Evolutionary conservation across 768 basidiomycete genomes (phyloP), one percentile per base, ranked within the genome.

Genomic region (Daedaleopsis nitida): DNA sequence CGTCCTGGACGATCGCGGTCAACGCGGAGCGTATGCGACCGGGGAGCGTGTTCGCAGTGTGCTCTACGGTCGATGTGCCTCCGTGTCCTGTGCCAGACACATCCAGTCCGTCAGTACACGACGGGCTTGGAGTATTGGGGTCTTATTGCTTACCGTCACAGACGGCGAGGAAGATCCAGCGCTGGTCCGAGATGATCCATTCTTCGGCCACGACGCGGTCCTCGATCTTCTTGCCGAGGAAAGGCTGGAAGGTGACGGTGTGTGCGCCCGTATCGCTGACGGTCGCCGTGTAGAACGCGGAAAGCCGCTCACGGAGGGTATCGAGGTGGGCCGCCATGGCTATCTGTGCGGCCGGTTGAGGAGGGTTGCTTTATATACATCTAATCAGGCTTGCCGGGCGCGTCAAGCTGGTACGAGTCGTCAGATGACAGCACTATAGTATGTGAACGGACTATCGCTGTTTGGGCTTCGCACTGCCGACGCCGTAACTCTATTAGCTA

Each of bases 181-280:
- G 58, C 34, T 59, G 58, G 11, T 27, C 58, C 13, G 17, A 12
- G 17, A 59, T 53, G 17, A 37, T 19, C 51, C 58, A 59, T 1
- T 17, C 19, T 10, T 53, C 24, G 3, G 34, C 23, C 11, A 52
- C 27, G 19, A 59, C n/a, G 10, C 19, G 57, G 13, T 52, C 50
- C 9, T 52, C 12, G 44, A 34, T 45, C n/a, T 47, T 27, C 27
- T 21, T 45, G n/a, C 9, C 13, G 42, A 35, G 34, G 42, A 47
- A 24, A 32, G 56, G 56, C 48, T 50, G 47, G 48, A 57, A 57
- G 37, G 55, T 17, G 10, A 50, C 48, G 23, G 19, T 49, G 19
- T 49, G 47, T 24, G 23, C 47, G 11, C 47, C 47, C 19, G 47
- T 23, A 21, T 49, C 21, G 21, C 47, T 49, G 23, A 49, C 23